A percentile compares a stretch with the other conserved stretches of the same genome.
Evolutionary conservation across 164 flowering plant genomes (phyloP).

Genomic region (Brasenia schreberi): DNA sequence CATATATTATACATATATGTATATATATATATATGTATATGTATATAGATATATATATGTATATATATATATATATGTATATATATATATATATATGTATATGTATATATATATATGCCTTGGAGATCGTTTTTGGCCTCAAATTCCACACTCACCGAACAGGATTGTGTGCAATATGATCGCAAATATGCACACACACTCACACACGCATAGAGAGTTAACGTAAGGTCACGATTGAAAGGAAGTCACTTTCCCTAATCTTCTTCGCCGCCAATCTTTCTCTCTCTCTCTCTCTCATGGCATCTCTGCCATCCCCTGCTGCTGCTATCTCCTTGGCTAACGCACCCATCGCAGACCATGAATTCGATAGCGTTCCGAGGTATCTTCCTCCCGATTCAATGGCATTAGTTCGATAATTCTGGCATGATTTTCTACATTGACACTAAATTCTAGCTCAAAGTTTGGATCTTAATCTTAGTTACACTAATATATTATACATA

Average conservation of each 20-base stretch:
- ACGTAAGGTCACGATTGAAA: not conserved
- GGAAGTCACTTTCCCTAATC: not conserved
- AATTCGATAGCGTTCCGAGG: slow-evolving; percentile 39
- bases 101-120: too few relatives aligned
- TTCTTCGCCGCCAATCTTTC: not conserved
- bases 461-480: not conserved
- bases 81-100: too few relatives aligned
- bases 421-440: not conserved
- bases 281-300: slow-evolving; percentile 29
- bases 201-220: not conserved
- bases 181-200: too few relatives aligned
- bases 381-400: slow-evolving; percentile 6
- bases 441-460: not conserved
- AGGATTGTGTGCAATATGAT: not conserved
- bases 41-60: too few relatives aligned
- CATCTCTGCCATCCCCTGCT: slow-evolving; percentile 55
- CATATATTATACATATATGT: too few relatives aligned
- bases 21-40: too few relatives aligned
- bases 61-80: too few relatives aligned
- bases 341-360: slow-evolving; percentile 43
- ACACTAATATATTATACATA: too few relatives aligned
- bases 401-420: not conserved
- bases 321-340: slow-evolving; percentile 15
- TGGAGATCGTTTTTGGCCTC: not conserved
- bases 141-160: not conserved